Evolutionary conservation across 169 alveolate species (phyloP), one percentile per base, ranked within the genome.

Genomic region (Condylostoma magnum): DNA sequence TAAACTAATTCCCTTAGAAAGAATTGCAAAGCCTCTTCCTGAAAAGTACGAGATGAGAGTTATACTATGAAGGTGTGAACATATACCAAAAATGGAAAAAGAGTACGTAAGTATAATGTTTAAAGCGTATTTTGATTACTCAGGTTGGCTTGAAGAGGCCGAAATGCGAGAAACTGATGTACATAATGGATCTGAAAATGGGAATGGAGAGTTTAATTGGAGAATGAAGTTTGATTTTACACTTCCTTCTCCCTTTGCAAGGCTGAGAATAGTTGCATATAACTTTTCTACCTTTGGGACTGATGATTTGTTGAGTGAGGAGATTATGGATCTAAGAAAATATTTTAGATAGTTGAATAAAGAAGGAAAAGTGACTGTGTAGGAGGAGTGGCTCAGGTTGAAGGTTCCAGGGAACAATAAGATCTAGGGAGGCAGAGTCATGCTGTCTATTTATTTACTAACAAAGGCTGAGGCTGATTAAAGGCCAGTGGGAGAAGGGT

Each of bases 401-500:
- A 31, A 65, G 10, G 69, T 80, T 44, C 93, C 93, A 4, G 74
- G 79, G 47, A 68, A 71, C 36, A 78, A 75, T 6, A 79, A 73
- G 36, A 80, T 71, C 47, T 74, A 77, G 18, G 66, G 88, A 30
- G 93, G 92, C 0, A 47, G 75, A 52, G 71, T 74, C 2, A 34
- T 78, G 8, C 68, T 85, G 4, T 75, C 83, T 22, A 75, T 90
- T 47, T 22, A 25, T 22, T 46, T 66, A 6, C n/a, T 66, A 18
- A 47, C 50, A 28, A 28, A 46, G 22, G 65, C 58, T 25, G 87
- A 71, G 60, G 95, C 95, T 34, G 90, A 86, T 10, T 47, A 71
- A 4, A 47, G 65, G 20, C 95, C 95, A 2, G 95, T 90, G 3
- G 95, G 95, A 5, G 93, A 90, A 55, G 92, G 84, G 1, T 76